A percentile compares a stretch with the other conserved stretches of the same genome.
Conservation (phyloP, 176 grass and related monocot species). For the Chloris gayana region DNA sequence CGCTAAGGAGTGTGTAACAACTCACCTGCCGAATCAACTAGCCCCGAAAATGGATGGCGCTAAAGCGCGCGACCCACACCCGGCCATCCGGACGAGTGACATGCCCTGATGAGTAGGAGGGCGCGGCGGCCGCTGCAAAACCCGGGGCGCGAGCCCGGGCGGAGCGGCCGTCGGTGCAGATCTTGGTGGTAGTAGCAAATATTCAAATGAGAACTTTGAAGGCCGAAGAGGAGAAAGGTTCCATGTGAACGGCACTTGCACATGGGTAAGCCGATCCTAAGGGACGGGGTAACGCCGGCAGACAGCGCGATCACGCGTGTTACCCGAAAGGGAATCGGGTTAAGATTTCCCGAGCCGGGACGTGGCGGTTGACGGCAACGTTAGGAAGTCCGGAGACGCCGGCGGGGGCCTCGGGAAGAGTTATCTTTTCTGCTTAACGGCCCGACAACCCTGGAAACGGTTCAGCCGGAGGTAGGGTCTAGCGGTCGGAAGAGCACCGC, state of each 20-base stretch:
- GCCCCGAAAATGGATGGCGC: conserved; percentile 80
- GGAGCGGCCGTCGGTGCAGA: conserved; percentile 66
- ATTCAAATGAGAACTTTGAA: conserved; percentile 88
- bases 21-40: conserved; percentile 86
- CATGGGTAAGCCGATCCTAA: conserved; percentile 69
- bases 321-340: conserved; percentile 53
- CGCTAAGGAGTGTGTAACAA: conserved; percentile 75
- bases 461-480: conserved; percentile 65
- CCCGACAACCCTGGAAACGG: conserved; percentile 58
- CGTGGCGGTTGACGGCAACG: conserved; percentile 60
- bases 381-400: conserved; percentile 69
- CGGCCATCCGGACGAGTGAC: too few species aligned
- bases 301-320: conserved; percentile 22
- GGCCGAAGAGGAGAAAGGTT: conserved; percentile 84
- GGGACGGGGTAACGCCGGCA: neutral
- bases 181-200: conserved; percentile 81
- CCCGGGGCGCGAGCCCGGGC: conserved; percentile 59
- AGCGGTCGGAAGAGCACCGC: conserved; percentile 66
- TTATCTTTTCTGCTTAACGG: conserved; percentile 82
- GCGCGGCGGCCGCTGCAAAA: conserved; percentile 61
- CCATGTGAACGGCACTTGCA: conserved; percentile 82
- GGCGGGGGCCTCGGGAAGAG: conserved; percentile 75
- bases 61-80: conserved; percentile 37
- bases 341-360: conserved; percentile 66
- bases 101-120: conserved; percentile 15